Conservation (phyloP, 1,284 basidiomycete genomes). For the Wolfiporia cocos region DNA sequence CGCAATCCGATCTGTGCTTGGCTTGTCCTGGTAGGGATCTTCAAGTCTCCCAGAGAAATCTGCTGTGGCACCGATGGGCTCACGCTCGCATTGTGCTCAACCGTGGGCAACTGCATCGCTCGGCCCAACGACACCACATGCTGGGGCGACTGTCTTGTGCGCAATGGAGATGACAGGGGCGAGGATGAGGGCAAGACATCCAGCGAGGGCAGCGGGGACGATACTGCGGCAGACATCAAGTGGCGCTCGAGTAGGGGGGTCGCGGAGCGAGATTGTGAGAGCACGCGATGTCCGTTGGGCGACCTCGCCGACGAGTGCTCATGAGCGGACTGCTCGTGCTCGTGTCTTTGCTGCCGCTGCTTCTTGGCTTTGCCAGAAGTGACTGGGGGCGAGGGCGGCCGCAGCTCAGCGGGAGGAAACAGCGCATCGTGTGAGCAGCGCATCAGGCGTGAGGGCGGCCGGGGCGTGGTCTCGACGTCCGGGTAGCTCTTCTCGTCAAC, state of each 20-base stretch:
- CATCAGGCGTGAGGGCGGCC: constrained; percentile 27
- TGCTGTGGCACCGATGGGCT: constrained; percentile 31
- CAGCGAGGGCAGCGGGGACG: too few species aligned
- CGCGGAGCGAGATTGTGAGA: constrained; percentile 12
- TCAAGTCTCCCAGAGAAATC: constrained; percentile 70
- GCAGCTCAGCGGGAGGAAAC: constrained; percentile 61
- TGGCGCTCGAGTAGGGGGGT: constrained; percentile 8
- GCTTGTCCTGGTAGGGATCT: constrained; percentile 83
- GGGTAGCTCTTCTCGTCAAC: constrained; percentile 8
- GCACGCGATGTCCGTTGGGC: constrained; percentile 15
- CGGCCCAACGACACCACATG: constrained; percentile 62
- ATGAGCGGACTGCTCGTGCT: too few species aligned
- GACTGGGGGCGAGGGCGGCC: constrained; percentile 67
- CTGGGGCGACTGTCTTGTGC: constrained; percentile 30
- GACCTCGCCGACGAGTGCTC: constrained; percentile 11
- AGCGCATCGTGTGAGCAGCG: constrained; percentile 18
- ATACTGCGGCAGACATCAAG: constrained; percentile 8
- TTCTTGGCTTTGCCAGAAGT: too few species aligned
- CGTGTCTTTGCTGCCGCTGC: too few species aligned
- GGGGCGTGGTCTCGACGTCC: constrained; percentile 19
- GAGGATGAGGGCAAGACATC: constrained; percentile 11
- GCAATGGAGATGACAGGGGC: constrained; percentile 16
- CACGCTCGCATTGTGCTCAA: constrained; percentile 10
- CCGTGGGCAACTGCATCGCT: constrained; percentile 38
- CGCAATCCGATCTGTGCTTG: constrained; percentile 79